Evolutionary conservation across 768 basidiomycete genomes (phyloP).

Genomic region (Amanita subjunquillea): DNA sequence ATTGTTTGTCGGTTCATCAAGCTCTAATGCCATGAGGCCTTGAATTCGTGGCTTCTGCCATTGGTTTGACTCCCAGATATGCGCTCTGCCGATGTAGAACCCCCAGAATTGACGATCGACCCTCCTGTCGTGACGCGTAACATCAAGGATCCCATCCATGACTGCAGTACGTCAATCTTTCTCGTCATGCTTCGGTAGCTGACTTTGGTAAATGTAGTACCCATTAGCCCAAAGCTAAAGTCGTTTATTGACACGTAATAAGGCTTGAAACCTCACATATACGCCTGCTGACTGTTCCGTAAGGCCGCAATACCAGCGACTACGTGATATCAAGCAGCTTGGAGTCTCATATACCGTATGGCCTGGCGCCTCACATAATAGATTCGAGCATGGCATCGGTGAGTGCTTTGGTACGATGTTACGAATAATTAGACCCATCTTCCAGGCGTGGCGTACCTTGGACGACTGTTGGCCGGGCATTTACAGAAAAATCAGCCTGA

Average conservation of each 20-base stretch:
- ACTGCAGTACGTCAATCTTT: conserved; percentile 19
- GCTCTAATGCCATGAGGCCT: not conserved
- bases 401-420: conserved; percentile 8
- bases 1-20: no score
- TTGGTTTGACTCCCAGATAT: not conserved
- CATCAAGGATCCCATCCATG: conserved; percentile 27
- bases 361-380: conserved; percentile 69
- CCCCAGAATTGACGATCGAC: not conserved
- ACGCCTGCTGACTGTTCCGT: conserved; percentile 22
- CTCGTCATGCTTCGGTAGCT: conserved; percentile 2
- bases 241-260: conserved; percentile 63
- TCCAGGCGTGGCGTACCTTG: conserved; percentile 67
- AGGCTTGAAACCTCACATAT: not conserved
- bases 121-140: conserved; percentile 5
- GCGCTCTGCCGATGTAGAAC: not conserved
- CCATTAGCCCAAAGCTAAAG: conserved; percentile 22
- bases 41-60: not conserved
- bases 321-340: conserved; percentile 71
- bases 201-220: conserved; percentile 17
- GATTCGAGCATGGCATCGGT: conserved; percentile 84
- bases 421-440: not conserved
- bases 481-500: conserved; percentile 48
- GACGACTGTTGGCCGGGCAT: conserved; percentile 49
- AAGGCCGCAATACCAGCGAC: conserved; percentile 59
- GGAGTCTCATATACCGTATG: conserved; percentile 71